Evolutionary conservation across 192 early-diverging fungal genomes (phyloP).

Genomic region (Diversispora eburnea): DNA sequence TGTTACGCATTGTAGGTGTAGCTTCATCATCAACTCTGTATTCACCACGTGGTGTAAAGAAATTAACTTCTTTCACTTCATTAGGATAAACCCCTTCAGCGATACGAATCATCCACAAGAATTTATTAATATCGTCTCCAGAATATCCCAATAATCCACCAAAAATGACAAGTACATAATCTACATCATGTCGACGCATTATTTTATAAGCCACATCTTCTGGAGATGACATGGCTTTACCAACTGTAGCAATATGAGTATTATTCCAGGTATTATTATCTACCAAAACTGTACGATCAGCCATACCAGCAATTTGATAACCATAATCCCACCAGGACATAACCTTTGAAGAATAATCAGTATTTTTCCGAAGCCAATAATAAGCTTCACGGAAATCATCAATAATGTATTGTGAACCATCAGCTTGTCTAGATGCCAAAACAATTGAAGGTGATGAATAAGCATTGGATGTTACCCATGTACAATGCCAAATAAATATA

Average conservation of each 20-base stretch:
- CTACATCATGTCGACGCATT: conserved; percentile 89
- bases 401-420: conserved; percentile 94
- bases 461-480: conserved; percentile 95
- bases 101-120: conserved; percentile 99
- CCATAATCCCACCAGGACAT: conserved; percentile 99
- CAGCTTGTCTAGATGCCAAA: conserved; percentile 77
- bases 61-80: conserved; percentile 83
- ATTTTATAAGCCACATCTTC: conserved; percentile 94
- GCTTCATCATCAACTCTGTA: conserved; percentile 92
- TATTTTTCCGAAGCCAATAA: conserved; percentile 99
- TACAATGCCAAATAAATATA: conserved; percentile 96
- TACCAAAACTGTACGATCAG: conserved; percentile 92
- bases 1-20: conserved; percentile 83
- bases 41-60: conserved; percentile 85
- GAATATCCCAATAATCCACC: conserved; percentile 96
- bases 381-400: conserved; percentile 99
- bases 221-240: conserved; percentile 84
- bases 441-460: conserved; percentile 99
- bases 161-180: conserved; percentile 96
- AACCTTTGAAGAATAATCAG: conserved; percentile 85
- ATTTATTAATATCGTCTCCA: conserved; percentile 99
- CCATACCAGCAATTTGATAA: conserved; percentile 99
- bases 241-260: conserved; percentile 98
- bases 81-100: conserved; percentile 96
- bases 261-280: conserved; percentile 99